Conservation (phyloP, 164 flowering plant species). For the Malania oleifera region DNA sequence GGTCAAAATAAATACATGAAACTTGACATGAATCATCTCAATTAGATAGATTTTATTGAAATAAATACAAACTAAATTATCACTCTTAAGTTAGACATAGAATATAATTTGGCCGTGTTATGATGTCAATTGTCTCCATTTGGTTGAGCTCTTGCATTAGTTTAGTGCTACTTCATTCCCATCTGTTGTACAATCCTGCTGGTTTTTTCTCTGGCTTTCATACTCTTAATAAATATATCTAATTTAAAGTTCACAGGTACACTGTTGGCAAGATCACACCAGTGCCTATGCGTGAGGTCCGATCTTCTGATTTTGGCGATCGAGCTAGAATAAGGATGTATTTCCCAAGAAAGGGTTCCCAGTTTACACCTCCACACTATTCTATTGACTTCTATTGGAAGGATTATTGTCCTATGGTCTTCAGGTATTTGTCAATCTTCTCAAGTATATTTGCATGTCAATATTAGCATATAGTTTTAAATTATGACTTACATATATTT, state of each 20-base stretch:
- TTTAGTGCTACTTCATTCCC: background rate
- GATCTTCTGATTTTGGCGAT: slow-evolving; percentile 89
- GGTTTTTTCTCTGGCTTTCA: background rate
- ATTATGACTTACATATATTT: background rate
- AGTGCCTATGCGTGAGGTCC: slow-evolving; percentile 88
- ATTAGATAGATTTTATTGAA: background rate
- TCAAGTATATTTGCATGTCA: background rate
- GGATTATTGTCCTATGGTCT: slow-evolving; percentile 98
- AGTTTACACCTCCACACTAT: slow-evolving; percentile 80
- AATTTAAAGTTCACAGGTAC: slow-evolving; percentile 56
- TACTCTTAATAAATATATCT: slow-evolving; percentile 4
- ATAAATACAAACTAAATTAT: background rate
- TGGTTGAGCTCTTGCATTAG: background rate
- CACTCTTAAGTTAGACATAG: background rate
- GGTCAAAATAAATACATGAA: too few species aligned
- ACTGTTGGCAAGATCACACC: slow-evolving; percentile 98
- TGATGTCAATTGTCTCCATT: background rate
- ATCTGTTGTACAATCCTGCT: background rate
- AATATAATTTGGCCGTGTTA: background rate
- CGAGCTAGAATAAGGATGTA: slow-evolving; percentile 84
- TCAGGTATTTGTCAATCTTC: slow-evolving; percentile 52
- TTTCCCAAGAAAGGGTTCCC: slow-evolving; percentile 84
- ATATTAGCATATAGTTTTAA: background rate
- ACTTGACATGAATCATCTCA: too few species aligned
- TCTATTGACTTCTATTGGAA: slow-evolving; percentile 87